These are phyloP conservation scores for Fusarium globosum DNA, from an alignment of 2,329 filamentous ascomycete genomes.

Conservation along the genomic window DNA sequence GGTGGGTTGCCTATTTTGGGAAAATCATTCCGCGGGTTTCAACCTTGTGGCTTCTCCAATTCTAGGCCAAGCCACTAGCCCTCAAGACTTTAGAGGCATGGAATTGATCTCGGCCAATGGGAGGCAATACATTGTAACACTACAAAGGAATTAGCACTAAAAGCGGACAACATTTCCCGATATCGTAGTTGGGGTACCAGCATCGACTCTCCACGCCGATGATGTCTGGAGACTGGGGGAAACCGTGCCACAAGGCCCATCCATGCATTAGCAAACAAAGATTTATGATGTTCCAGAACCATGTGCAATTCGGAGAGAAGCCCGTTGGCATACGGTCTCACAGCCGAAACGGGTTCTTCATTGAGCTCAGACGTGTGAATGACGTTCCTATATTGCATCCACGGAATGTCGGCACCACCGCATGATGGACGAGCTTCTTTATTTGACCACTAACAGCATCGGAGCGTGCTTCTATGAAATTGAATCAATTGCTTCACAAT, in stretches of 20 bases:
- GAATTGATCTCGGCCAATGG: neutral
- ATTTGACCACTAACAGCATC: no score
- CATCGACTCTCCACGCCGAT: no score
- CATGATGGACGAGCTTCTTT: neutral
- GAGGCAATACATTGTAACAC: accelerated
- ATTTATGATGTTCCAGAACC: neutral
- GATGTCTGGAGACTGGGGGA: neutral
- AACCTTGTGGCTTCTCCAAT: neutral
- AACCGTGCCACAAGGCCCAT: neutral
- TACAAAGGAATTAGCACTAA: neutral
- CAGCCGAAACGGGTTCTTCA: no score
- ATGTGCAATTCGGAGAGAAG: neutral
- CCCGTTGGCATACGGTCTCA: accelerated
- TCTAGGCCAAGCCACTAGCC: neutral
- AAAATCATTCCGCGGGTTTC: neutral
- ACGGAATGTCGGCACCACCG: no score
- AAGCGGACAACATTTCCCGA: neutral
- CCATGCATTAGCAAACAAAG: neutral
- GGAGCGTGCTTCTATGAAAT: neutral
- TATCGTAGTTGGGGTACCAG: neutral
- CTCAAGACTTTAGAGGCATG: neutral
- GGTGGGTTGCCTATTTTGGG: neutral
- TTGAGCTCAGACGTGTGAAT: neutral
- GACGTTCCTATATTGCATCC: neutral
- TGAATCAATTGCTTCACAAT: accelerated